phyloP scores from a whole-genome alignment of 106 monocot genomes.

The Dendrobium huoshanense region DNA sequence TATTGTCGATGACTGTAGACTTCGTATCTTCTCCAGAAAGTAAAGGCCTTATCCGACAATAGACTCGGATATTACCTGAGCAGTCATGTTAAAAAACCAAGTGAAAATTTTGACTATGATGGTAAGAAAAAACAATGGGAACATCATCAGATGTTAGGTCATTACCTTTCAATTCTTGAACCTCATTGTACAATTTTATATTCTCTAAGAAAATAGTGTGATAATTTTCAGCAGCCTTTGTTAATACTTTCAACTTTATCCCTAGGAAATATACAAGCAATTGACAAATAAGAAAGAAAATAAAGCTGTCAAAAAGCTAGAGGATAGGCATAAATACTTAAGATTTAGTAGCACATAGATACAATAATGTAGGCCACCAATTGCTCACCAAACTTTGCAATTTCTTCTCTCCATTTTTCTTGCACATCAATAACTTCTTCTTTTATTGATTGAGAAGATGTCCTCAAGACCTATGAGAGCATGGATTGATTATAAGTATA shows the following conservation, averaged over 20 bases:
- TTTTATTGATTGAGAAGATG: conserved; percentile 38
- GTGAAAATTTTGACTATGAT: background rate
- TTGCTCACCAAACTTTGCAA: conserved; percentile 38
- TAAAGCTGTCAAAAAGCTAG: background rate
- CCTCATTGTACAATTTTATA: conserved; percentile 55
- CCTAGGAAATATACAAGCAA: conserved; percentile 22
- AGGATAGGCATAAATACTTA: background rate
- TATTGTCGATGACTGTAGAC: conserved; percentile 39
- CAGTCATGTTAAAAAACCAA: conserved; percentile 5
- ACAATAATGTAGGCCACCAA: background rate
- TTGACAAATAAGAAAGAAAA: background rate
- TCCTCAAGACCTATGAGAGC: conserved; percentile 37
- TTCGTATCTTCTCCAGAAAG: conserved; percentile 40
- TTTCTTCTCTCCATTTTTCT: conserved; percentile 37
- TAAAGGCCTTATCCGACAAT: conserved; percentile 78
- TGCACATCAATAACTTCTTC: conserved; percentile 35
- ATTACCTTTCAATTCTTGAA: conserved; percentile 79
- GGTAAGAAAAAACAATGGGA: background rate
- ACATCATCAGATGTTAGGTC: background rate
- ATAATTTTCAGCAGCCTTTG: conserved; percentile 48
- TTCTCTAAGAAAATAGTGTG: conserved; percentile 58
- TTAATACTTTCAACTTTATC: conserved; percentile 41
- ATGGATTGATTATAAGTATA: background rate
- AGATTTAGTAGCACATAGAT: background rate
- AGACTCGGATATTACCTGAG: conserved; percentile 78